A percentile compares a stretch with the other conserved stretches of the same genome.
Evolutionary conservation across 169 alveolate genomes (phyloP).

Genomic region (Plasmodium sp.): DNA sequence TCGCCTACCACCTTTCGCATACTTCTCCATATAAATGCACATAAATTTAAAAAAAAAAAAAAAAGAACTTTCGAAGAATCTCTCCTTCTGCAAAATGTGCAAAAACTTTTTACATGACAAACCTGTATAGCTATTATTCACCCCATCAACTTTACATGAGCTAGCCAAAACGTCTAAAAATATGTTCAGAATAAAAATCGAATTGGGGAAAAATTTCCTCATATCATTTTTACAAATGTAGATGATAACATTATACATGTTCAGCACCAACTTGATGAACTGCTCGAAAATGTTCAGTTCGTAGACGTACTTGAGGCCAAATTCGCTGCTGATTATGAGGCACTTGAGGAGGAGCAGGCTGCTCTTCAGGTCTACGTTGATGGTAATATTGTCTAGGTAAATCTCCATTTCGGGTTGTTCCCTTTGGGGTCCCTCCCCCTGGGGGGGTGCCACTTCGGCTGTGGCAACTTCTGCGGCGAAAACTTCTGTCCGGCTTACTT

Average conservation of each 20-base stretch:
- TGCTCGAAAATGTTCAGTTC: slow-evolving; percentile 53
- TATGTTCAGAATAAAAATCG: slow-evolving; percentile 9
- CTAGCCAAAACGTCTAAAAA: slow-evolving; percentile 35
- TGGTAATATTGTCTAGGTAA: slow-evolving; percentile 27
- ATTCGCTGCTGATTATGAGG: slow-evolving; percentile 46
- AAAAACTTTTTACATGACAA: slow-evolving; percentile 3
- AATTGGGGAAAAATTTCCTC: slow-evolving; percentile 8
- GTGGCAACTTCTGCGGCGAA: too few species aligned
- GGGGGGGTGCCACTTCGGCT: too few species aligned
- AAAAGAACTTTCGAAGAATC: slow-evolving; percentile 29
- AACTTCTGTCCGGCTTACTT: background rate
- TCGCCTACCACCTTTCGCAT: background rate
- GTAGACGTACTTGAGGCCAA: slow-evolving; percentile 47
- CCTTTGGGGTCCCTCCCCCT: background rate
- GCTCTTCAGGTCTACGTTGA: slow-evolving; percentile 52
- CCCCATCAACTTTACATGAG: background rate
- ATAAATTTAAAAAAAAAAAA: slow-evolving; percentile 52
- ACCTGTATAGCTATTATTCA: background rate
- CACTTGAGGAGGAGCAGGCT: slow-evolving; percentile 45
- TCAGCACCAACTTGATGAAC: slow-evolving; percentile 21
- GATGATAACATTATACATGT: slow-evolving; percentile 49
- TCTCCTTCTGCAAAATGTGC: slow-evolving; percentile 7
- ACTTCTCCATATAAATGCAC: slow-evolving; percentile 13
- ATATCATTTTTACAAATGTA: slow-evolving; percentile 25
- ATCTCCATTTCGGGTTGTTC: slow-evolving; percentile 9